phyloP scores from a whole-genome alignment of 2,329 filamentous ascomycete species.

The Cladosporium colombiae region DNA sequence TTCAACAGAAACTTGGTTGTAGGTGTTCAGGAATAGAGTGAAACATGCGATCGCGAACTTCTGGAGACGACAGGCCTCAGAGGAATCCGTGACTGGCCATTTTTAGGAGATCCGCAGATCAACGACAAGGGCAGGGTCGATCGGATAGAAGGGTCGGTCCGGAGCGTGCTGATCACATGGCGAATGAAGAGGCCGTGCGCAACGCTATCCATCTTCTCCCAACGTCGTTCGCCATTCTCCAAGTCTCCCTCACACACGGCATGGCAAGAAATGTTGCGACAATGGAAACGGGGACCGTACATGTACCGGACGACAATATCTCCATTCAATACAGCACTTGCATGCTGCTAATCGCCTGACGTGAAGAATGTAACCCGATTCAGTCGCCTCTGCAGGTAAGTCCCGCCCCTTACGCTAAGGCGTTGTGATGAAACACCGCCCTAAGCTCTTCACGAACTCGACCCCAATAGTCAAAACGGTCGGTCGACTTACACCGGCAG shows the following conservation, averaged over 20 bases:
- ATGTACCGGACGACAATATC: background rate
- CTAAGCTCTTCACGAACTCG: slow-evolving; percentile 2
- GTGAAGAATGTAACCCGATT: background rate
- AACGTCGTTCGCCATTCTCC: background rate
- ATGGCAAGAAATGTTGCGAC: background rate
- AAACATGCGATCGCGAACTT: slow-evolving; percentile 7
- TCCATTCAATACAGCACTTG: background rate
- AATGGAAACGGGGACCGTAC: background rate
- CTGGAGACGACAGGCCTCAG: slow-evolving; percentile 12
- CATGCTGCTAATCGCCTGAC: background rate
- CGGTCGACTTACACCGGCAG: background rate
- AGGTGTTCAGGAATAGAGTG: slow-evolving; percentile 4
- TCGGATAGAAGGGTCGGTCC: background rate
- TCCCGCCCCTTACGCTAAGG: slow-evolving; percentile 5
- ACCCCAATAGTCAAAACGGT: slow-evolving; percentile 19
- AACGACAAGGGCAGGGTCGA: slow-evolving; percentile 1
- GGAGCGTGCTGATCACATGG: slow-evolving; percentile 7
- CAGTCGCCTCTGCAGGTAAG: background rate
- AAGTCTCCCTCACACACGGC: background rate
- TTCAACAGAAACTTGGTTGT: background rate
- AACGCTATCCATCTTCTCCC: background rate
- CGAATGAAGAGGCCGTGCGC: background rate
- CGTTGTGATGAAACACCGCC: slow-evolving; percentile 13
- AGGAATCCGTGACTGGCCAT: slow-evolving; percentile 5
- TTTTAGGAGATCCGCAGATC: slow-evolving; percentile 2